A percentile compares a stretch with the other conserved stretches of the same genome.
These are phyloP conservation scores for Solanum dulcamara DNA, from an alignment of 257 asterid species.

Conservation along the genomic window DNA sequence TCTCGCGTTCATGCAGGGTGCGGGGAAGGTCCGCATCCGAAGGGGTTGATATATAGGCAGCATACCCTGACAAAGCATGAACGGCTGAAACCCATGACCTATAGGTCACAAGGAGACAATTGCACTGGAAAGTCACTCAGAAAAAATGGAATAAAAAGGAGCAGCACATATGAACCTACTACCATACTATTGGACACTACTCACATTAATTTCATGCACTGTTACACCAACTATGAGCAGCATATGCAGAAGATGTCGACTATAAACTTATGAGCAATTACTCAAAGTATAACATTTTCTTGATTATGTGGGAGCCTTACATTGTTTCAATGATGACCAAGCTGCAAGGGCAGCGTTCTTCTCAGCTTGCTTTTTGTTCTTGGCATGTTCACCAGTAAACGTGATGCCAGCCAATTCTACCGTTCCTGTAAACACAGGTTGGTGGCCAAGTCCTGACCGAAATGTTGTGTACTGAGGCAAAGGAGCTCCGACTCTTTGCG, in stretches of 20 bases:
- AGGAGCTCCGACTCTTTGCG: constrained; percentile 80
- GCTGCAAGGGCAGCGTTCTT: constrained; percentile 82
- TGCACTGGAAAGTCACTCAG: neutral
- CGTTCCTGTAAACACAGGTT: constrained; percentile 59
- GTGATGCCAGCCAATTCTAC: constrained; percentile 73
- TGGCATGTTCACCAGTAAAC: constrained; percentile 73
- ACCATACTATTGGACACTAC: too few species aligned
- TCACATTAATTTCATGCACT: neutral
- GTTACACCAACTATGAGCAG: neutral
- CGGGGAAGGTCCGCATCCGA: neutral
- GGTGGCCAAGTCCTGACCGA: constrained; percentile 69
- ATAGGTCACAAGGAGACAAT: neutral
- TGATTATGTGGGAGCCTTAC: constrained; percentile 20
- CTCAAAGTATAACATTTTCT: neutral
- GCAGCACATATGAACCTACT: neutral
- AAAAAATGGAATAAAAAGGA: neutral
- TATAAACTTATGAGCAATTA: neutral
- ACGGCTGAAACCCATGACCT: neutral
- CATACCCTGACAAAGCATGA: neutral
- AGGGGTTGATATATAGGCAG: neutral
- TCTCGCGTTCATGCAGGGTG: neutral
- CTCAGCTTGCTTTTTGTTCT: constrained; percentile 89
- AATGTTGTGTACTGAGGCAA: constrained; percentile 62
- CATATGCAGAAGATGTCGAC: neutral
- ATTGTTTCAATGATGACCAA: constrained; percentile 66